phyloP scores from a whole-genome alignment of 371 early-diverging fungal species.

The Rhizoclosmatium hyalinum region DNA sequence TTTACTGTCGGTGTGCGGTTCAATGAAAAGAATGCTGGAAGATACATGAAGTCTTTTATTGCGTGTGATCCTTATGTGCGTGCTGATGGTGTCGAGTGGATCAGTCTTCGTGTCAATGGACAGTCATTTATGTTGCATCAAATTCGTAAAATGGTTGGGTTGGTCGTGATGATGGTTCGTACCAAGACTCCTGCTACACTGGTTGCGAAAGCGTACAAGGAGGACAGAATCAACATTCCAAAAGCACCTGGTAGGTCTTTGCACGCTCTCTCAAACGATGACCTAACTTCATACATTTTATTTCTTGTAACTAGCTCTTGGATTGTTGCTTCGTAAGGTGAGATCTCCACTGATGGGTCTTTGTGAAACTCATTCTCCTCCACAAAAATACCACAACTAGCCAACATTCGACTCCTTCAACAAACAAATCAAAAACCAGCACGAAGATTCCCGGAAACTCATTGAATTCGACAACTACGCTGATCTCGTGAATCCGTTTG shows the following conservation, averaged over 20 bases:
- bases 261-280: neutral
- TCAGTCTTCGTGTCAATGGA: conserved; percentile 91
- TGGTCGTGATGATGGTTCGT: conserved; percentile 80
- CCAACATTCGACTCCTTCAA: conserved; percentile 51
- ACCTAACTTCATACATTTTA: neutral
- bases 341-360: conserved; percentile 4
- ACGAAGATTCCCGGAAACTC: neutral
- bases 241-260: conserved; percentile 82
- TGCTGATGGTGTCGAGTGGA: conserved; percentile 84
- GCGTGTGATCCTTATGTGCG: conserved; percentile 81
- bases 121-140: conserved; percentile 99
- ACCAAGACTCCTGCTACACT: conserved; percentile 72
- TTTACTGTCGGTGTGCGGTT: conserved; percentile 86
- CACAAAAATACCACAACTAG: conserved; percentile 1
- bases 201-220: conserved; percentile 69
- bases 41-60: conserved; percentile 80
- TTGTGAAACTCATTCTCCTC: conserved; percentile 2
- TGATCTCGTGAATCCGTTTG: conserved; percentile 80
- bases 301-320: conserved; percentile 63
- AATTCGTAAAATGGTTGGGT: conserved; percentile 98
- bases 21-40: conserved; percentile 76
- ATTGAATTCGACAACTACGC: conserved; percentile 34
- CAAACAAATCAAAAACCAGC: conserved; percentile 24
- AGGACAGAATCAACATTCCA: conserved; percentile 88
- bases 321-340: conserved; percentile 88